Evolutionary conservation across 1,139 yeast species (phyloP), one percentile per base, ranked within the genome.

Genomic region (Pichia sp.): DNA sequence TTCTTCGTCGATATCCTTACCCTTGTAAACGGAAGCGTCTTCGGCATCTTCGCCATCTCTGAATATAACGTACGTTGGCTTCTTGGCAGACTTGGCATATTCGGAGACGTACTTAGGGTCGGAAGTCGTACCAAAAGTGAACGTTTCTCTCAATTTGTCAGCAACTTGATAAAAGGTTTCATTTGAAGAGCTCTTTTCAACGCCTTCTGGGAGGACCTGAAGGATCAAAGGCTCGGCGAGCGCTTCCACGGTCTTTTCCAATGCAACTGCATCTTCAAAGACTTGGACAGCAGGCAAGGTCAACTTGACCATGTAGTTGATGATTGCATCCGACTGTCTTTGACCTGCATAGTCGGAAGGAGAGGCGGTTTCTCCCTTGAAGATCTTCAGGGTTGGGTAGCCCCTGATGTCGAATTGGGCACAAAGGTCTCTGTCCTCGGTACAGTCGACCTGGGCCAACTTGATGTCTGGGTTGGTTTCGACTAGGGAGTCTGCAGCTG

Each of bases 401-500:
- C 99, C 99, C 72, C 79, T 82, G 65, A 93, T 80, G 55, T 82
- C 90, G 63, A 80, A 85, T 55, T 81, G 78, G 65, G 78, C 76
- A 74, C 99, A 93, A 61, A 95, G 79, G 36, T 82, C 87, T 70
- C 82, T 83, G 67, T 93, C 89, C 67, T 82, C 92, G 47, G 93
- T 87, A 79, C 99, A 93, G 75, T 93, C 97, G 62, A 93, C 77
- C 76, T 93, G 96, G 56, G 93, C 97, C 66, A 93, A 78, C 62
- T 84, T 81, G 71, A 92, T 86, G 58, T 81, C 77, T 60, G 87
- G 74, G 58, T 81, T 76, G 60, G 86, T 74, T 50, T 78, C 83
- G 62, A 80, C 80, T 68, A 93, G 78, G 30, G 70, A 64, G 61
- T 88, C 86, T 54, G 99, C 97, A 53, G 98, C 99, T 66, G 80